Base-by-base conservation (phyloP, 2,329 filamentous ascomycete genomes). In the Thielaviopsis musarum region DNA sequence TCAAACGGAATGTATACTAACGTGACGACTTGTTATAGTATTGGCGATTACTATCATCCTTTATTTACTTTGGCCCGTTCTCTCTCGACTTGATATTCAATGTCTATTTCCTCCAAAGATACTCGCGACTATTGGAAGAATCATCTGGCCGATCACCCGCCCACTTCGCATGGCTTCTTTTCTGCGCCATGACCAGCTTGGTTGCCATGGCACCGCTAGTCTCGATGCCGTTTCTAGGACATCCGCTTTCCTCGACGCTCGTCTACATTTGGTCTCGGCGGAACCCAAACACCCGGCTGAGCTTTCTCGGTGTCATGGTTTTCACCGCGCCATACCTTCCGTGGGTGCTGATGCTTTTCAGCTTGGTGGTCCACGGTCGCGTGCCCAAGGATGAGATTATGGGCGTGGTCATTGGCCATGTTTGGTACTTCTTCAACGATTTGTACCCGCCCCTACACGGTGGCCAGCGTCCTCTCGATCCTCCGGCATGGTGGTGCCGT, bases 401-500 rank as follows among this genome's bases (percentile, higher is more conserved):
- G 74, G 93, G 93, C 3, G 89, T 96, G 17, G 83, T 93, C 10
- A 91, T 97, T 48, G 93, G 93, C 10, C 93, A 98, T 72, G 79
- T 97, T 49, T 97, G 91, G 86, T 98, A 97, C 71, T 98, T 96
- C 74, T 96, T 97, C 71, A 88, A 84, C 62, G 93, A 98, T 70
- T 91, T 98, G 17, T 98, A 95, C 71, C 93, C 93, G 3, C 87
- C 90, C 2, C 79, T 96, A 52, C 88, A 96, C 71, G 83, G 86
- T 63, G 89, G 89, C 19, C 84, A 86, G 57, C 80, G 88, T 59
- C 93, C 93, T 0, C 77, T 98, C 54, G 91, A 95, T 66, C 91
- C 93, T 45, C 93, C 93, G 0, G 74, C 75, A 61, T 96, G 88
- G 84, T 98, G 91, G 91, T 80, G 87, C 61, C 80, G 90, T 51